Percentiles rank a stretch among this genome's conserved stretches.
These are phyloP conservation scores for Pichia occidentalis DNA, from an alignment of 805 yeast species.

Conservation along the genomic window DNA sequence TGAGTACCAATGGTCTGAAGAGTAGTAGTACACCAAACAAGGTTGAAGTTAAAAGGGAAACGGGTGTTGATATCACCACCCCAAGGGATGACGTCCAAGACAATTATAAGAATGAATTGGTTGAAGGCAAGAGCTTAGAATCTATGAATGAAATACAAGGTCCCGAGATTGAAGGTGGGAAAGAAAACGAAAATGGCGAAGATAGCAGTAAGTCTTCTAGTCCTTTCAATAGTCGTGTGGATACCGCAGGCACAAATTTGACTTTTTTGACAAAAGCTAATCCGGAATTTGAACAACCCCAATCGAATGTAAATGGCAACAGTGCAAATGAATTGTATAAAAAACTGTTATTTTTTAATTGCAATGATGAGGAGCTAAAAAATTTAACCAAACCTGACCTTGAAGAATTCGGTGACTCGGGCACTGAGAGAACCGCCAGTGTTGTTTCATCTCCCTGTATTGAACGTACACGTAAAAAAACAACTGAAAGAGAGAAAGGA, in stretches of 20 bases:
- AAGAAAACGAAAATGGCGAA: neutral
- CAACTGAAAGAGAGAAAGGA: conserved; percentile 3
- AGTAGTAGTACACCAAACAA: neutral
- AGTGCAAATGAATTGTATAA: too few relatives aligned
- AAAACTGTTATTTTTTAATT: neutral
- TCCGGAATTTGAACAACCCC: neutral
- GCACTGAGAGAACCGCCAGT: conserved; percentile 1
- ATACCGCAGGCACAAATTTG: conserved; percentile 10
- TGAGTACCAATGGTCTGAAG: neutral
- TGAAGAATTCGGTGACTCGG: conserved; percentile 6
- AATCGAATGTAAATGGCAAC: neutral
- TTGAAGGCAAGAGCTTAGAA: neutral
- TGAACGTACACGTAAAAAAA: conserved; percentile 7
- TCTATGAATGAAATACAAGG: conserved; percentile 9
- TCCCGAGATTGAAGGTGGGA: neutral
- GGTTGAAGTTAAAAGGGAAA: neutral
- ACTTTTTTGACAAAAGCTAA: conserved; percentile 8
- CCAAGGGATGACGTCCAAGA: too few relatives aligned
- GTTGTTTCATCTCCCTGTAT: conserved; percentile 13
- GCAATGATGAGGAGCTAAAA: neutral
- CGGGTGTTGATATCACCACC: neutral
- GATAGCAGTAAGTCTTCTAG: conserved; percentile 10
- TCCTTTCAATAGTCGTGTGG: conserved; percentile 9
- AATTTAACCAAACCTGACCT: neutral
- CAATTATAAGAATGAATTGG: too few relatives aligned